Conservation (phyloP, 768 basidiomycete species). For the Lentinula aciculospora region DNA sequence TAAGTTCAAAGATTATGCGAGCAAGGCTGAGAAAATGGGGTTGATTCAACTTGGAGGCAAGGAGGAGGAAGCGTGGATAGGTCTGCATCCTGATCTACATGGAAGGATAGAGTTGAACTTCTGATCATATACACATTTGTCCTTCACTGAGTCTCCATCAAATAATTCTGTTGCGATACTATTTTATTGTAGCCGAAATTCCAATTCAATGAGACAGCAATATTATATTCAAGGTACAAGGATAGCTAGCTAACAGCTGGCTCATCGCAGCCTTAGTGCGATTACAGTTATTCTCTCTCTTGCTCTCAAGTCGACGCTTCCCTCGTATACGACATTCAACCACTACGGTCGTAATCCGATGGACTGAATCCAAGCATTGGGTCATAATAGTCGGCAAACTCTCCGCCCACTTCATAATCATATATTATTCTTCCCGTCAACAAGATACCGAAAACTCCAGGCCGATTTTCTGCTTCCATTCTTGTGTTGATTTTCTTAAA, state of each 20-base stretch:
- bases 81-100: not conserved
- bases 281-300: not conserved
- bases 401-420: not conserved
- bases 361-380: not conserved
- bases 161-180: too few species aligned
- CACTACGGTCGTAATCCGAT: not conserved
- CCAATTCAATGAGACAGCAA: too few species aligned
- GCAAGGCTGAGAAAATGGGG: not conserved
- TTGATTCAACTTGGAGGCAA: not conserved
- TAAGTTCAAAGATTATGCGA: not conserved
- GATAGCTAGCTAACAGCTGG: not conserved
- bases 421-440: not conserved
- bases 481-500: not conserved
- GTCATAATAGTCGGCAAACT: not conserved
- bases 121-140: too few species aligned
- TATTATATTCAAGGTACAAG: too few species aligned
- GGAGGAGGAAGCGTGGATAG: not conserved
- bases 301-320: too few species aligned
- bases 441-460: not conserved
- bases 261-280: not conserved
- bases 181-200: too few species aligned
- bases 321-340: not conserved
- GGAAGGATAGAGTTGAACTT: conserved; percentile 1
- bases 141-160: not conserved
- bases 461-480: not conserved